A percentile compares a stretch with the other conserved stretches of the same genome.
phyloP scores from a whole-genome alignment of 495 filamentous ascomycete species.

The Aspergillus steynii region DNA sequence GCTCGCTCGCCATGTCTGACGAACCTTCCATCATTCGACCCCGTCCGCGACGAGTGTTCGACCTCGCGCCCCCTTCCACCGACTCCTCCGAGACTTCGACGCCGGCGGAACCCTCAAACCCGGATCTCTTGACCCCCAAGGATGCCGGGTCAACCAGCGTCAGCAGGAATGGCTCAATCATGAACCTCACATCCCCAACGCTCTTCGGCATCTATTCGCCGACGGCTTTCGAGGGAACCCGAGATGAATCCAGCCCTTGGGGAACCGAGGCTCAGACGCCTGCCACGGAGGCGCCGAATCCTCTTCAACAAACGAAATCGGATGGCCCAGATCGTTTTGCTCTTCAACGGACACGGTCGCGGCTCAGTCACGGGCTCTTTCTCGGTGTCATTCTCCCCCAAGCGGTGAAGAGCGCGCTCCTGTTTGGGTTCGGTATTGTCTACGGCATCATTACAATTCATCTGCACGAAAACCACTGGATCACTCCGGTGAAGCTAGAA shows the following conservation, averaged over 20 bases:
- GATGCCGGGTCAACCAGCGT: conserved; percentile 34
- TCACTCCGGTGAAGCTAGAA: conserved; percentile 63
- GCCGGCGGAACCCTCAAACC: conserved; percentile 40
- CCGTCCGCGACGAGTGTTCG: conserved; percentile 73
- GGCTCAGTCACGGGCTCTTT: conserved; percentile 44
- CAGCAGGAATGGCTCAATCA: conserved; percentile 70
- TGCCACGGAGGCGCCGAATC: conserved; percentile 24
- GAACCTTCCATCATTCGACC: conserved; percentile 65
- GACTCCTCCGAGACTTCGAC: conserved; percentile 54
- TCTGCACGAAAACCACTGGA: conserved; percentile 67
- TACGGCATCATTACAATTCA: conserved; percentile 88
- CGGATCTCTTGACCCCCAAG: conserved; percentile 35
- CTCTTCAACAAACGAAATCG: conserved; percentile 15
- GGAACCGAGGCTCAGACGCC: conserved; percentile 71
- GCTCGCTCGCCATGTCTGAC: conserved; percentile 37
- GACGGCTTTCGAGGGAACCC: conserved; percentile 52
- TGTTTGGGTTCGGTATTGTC: conserved; percentile 79
- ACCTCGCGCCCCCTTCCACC: conserved; percentile 55
- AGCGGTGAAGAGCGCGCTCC: conserved; percentile 56
- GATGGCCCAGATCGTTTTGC: conserved; percentile 30
- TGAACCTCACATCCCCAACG: conserved; percentile 87
- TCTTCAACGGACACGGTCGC: conserved; percentile 37
- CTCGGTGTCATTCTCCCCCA: conserved; percentile 47
- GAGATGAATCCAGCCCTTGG: conserved; percentile 63
- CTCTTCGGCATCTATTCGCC: conserved; percentile 88